These are phyloP conservation scores for Paracoccidioides brasiliensis DNA, from an alignment of 2,329 filamentous ascomycete genomes.

Conservation along the genomic window DNA sequence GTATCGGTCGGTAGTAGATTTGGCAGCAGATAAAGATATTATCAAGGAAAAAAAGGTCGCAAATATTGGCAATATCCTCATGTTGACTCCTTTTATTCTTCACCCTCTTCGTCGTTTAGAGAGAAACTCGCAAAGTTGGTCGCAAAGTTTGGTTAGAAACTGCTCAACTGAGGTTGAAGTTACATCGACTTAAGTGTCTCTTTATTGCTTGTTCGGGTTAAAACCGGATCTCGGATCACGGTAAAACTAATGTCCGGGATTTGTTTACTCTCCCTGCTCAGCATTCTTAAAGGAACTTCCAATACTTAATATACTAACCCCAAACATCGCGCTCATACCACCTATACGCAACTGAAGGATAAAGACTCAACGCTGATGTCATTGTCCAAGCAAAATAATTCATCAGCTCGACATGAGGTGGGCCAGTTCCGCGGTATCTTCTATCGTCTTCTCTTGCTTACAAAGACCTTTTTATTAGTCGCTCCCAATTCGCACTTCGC, in stretches of 20 bases:
- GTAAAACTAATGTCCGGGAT: background rate
- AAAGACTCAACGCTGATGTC: background rate
- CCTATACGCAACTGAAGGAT: background rate
- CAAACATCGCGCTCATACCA: background rate
- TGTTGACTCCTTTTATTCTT: constrained; percentile 13
- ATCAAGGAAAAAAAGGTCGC: constrained; percentile 29
- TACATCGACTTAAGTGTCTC: no score
- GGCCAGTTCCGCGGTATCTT: background rate
- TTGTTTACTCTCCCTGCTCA: background rate
- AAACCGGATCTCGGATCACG: background rate
- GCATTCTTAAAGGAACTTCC: no score
- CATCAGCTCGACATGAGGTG: background rate
- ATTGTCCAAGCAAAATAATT: background rate
- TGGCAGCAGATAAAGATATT: constrained; percentile 25
- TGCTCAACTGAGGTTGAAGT: no score
- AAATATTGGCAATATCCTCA: constrained; percentile 21
- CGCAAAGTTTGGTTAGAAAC: background rate
- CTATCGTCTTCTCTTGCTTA: background rate
- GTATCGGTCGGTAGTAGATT: constrained; percentile 56
- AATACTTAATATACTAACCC: background rate
- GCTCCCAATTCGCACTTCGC: background rate
- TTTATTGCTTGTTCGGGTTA: background rate
- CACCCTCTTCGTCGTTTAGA: background rate
- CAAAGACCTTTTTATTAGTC: background rate
- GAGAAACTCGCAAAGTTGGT: background rate